Evolutionary conservation across 2,329 filamentous ascomycete species (phyloP).

Genomic region (Cladosporium sp.): DNA sequence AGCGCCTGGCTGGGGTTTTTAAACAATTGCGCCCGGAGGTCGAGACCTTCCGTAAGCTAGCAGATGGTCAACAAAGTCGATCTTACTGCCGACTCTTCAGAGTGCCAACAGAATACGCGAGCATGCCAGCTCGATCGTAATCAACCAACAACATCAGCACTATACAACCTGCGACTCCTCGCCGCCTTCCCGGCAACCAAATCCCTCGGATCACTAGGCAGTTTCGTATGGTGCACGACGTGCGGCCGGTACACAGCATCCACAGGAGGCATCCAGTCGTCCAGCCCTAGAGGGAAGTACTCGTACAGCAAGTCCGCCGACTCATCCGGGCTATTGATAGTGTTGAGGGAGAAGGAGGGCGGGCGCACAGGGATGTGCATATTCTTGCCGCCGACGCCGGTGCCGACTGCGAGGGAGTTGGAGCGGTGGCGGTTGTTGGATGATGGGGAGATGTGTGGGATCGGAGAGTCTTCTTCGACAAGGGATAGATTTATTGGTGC

Average conservation of each 20-base stretch:
- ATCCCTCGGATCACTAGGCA: constrained; percentile 50
- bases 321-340: constrained; percentile 66
- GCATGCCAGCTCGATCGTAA: not conserved
- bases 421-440: constrained; percentile 23
- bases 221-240: constrained; percentile 81
- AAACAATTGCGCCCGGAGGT: not conserved
- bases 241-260: constrained; percentile 90
- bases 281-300: constrained; percentile 87
- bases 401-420: not conserved
- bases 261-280: constrained; percentile 90
- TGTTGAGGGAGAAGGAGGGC: constrained; percentile 49
- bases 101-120: not conserved
- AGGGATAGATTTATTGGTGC: constrained; percentile 57
- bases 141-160: constrained; percentile 41
- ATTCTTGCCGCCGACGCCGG: constrained; percentile 25
- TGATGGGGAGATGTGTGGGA: constrained; percentile 28
- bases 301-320: constrained; percentile 85
- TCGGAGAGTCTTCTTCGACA: constrained; percentile 54
- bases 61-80: not conserved
- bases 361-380: constrained; percentile 39
- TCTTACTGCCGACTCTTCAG: not conserved
- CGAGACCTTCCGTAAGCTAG: not conserved
- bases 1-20: not conserved
- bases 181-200: constrained; percentile 30
- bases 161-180: constrained; percentile 48